A percentile compares a stretch with the other conserved stretches of the same genome.
Conservation (phyloP, 805 yeast genomes). For the Priceomyces castillae region DNA sequence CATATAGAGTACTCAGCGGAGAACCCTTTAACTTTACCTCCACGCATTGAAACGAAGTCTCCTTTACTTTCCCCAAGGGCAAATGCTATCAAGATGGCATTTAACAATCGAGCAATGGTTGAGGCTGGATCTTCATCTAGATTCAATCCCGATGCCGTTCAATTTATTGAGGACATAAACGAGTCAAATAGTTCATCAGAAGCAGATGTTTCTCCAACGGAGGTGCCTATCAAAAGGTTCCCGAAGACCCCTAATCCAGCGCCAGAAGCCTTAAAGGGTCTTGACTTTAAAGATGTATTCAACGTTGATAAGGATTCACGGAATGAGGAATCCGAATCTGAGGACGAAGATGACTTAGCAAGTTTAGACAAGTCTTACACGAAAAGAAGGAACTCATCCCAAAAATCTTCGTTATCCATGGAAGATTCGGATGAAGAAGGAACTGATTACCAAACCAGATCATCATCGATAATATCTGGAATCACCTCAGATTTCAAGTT, state of each 20-base stretch:
- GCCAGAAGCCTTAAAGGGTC: slow-evolving; percentile 22
- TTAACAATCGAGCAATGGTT: slow-evolving; percentile 45
- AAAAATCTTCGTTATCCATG: slow-evolving; percentile 14
- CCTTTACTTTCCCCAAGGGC: slow-evolving; percentile 34
- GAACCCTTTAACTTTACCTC: neutral
- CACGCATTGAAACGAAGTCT: neutral
- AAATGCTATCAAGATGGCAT: slow-evolving; percentile 40
- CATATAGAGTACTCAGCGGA: slow-evolving; percentile 6
- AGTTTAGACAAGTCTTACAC: slow-evolving; percentile 15
- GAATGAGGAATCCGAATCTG: slow-evolving; percentile 19
- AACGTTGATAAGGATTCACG: slow-evolving; percentile 21
- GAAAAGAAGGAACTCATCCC: slow-evolving; percentile 8
- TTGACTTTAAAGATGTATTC: slow-evolving; percentile 33
- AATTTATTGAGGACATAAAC: slow-evolving; percentile 19
- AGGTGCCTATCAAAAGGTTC: slow-evolving; percentile 38
- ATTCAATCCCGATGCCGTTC: slow-evolving; percentile 12
- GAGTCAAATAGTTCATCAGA: slow-evolving; percentile 24
- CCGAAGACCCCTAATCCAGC: slow-evolving; percentile 43
- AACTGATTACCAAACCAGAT: slow-evolving; percentile 34
- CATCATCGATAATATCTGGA: slow-evolving; percentile 39
- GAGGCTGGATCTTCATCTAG: slow-evolving; percentile 5
- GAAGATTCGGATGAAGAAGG: slow-evolving; percentile 20
- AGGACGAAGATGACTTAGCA: slow-evolving; percentile 22
- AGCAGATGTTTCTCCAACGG: slow-evolving; percentile 20
- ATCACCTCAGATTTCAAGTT: slow-evolving; percentile 45